Conservation (phyloP, 2,329 filamentous ascomycete species). For the Penicillium glabrum region DNA sequence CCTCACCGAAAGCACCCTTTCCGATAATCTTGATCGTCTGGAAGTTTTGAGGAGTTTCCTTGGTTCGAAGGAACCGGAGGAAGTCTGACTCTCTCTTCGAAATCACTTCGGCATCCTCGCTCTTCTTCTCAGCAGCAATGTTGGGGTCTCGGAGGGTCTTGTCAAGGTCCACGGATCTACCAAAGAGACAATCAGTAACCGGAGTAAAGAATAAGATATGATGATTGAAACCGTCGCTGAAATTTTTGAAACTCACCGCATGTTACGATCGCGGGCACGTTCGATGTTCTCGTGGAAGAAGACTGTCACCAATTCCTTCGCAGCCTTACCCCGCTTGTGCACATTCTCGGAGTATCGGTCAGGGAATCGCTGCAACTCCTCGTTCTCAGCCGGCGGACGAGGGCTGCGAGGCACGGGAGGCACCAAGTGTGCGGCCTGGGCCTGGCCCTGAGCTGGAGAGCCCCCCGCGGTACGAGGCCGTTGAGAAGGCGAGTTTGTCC, state of each 20-base stretch:
- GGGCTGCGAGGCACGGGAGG: slow-evolving; percentile 64
- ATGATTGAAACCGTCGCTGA: not conserved
- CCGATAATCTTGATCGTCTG: slow-evolving; percentile 96
- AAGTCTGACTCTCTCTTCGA: slow-evolving; percentile 90
- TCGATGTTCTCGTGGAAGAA: slow-evolving; percentile 99
- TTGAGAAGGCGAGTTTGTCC: slow-evolving; percentile 68
- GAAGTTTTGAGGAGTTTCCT: slow-evolving; percentile 93
- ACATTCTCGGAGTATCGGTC: slow-evolving; percentile 88
- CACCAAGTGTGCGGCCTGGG: slow-evolving; percentile 67
- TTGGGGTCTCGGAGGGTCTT: slow-evolving; percentile 76
- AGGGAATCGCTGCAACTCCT: slow-evolving; percentile 75
- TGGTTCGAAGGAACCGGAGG: slow-evolving; percentile 88
- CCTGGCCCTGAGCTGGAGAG: slow-evolving; percentile 53
- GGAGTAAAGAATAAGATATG: not conserved
- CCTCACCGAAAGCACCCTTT: slow-evolving; percentile 97
- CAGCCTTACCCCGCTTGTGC: slow-evolving; percentile 67
- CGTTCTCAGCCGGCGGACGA: slow-evolving; percentile 58
- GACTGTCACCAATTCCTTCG: slow-evolving; percentile 65
- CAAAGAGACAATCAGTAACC: not conserved
- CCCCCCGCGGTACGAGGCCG: slow-evolving; percentile 80
- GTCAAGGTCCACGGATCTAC: slow-evolving; percentile 88
- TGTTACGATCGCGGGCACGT: slow-evolving; percentile 89
- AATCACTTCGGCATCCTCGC: slow-evolving; percentile 79
- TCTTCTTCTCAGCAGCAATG: slow-evolving; percentile 72
- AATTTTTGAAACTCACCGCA: slow-evolving; percentile 62